Evolutionary conservation across 208 protist genomes (phyloP).

Genomic region (Tetramitus jugosus): DNA sequence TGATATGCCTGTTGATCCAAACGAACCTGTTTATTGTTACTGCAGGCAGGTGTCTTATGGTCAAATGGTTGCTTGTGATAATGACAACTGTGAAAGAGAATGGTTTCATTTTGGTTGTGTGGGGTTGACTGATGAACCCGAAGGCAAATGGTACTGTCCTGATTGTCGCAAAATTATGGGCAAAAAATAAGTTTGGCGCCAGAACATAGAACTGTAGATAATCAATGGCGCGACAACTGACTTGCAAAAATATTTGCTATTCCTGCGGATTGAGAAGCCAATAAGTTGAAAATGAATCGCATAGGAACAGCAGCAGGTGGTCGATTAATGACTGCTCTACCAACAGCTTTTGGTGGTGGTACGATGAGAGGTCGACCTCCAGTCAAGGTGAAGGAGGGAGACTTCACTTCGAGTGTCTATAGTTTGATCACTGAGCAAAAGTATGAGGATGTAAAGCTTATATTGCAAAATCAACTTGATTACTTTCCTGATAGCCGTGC

Average conservation of each 20-base stretch:
- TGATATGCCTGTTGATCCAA: slow-evolving; percentile 24
- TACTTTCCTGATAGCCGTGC: slow-evolving; percentile 85
- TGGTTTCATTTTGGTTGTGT: slow-evolving; percentile 26
- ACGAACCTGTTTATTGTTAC: slow-evolving; percentile 19
- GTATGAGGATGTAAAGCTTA: slow-evolving; percentile 77
- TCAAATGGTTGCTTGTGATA: slow-evolving; percentile 24
- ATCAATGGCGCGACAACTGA: too few relatives aligned
- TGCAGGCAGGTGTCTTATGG: slow-evolving; percentile 21
- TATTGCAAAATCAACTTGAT: slow-evolving; percentile 72
- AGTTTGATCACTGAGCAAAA: slow-evolving; percentile 81
- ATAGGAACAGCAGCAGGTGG: not conserved
- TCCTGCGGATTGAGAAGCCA: not conserved
- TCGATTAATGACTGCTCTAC: slow-evolving; percentile 2
- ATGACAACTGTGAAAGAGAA: not conserved
- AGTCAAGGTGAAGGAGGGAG: slow-evolving; percentile 74
- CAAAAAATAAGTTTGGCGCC: too few relatives aligned
- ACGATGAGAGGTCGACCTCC: not conserved
- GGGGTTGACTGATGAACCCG: slow-evolving; percentile 4
- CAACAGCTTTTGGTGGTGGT: not conserved
- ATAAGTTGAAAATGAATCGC: not conserved
- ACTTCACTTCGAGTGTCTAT: slow-evolving; percentile 86
- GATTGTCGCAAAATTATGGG: too few relatives aligned
- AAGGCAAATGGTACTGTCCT: slow-evolving; percentile 23
- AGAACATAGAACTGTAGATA: too few relatives aligned
- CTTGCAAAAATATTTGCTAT: not conserved